Percentiles rank a stretch among this genome's conserved stretches.
These are phyloP conservation scores for Immersiporthe knoxdaviesiana DNA, from an alignment of 2,329 filamentous ascomycete species.

Conservation along the genomic window DNA sequence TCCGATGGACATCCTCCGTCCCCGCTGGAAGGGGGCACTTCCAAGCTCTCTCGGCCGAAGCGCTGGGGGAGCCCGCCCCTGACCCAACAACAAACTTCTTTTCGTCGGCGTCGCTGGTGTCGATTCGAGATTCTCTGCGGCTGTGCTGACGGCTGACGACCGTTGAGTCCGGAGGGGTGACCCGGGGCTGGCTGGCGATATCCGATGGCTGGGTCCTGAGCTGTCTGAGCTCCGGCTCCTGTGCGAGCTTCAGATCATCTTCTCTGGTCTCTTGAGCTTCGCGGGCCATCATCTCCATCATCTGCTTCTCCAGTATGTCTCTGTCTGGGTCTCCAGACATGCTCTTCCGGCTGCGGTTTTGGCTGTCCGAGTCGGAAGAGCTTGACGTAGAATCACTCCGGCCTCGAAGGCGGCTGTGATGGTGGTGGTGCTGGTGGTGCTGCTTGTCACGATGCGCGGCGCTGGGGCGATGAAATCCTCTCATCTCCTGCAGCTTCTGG, in stretches of 20 bases:
- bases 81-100: slow-evolving; percentile 29
- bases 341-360: slow-evolving; percentile 46
- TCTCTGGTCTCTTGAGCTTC: slow-evolving; percentile 53
- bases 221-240: slow-evolving; percentile 39
- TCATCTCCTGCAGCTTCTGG: slow-evolving; percentile 62
- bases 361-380: slow-evolving; percentile 61
- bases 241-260: slow-evolving; percentile 40
- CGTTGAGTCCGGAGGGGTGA: slow-evolving; percentile 34
- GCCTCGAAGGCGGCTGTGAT: slow-evolving; percentile 56
- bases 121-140: slow-evolving; percentile 43
- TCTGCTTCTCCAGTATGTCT: slow-evolving; percentile 63
- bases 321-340: slow-evolving; percentile 55
- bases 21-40: slow-evolving; percentile 46
- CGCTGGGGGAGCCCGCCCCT: slow-evolving; percentile 38
- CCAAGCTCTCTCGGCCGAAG: slow-evolving; percentile 49
- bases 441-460: slow-evolving; percentile 38
- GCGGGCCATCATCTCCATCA: slow-evolving; percentile 62
- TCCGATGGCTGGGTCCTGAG: slow-evolving; percentile 40
- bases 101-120: slow-evolving; percentile 47
- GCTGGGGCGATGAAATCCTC: slow-evolving; percentile 57
- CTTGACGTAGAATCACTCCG: slow-evolving; percentile 62
- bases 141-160: slow-evolving; percentile 39
- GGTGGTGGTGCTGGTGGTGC: slow-evolving; percentile 55
- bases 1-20: slow-evolving; percentile 46
- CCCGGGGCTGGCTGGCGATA: slow-evolving; percentile 40